phyloP scores from a whole-genome alignment of 2,329 filamentous ascomycete genomes.

The Aspergillus hiratsukae region DNA sequence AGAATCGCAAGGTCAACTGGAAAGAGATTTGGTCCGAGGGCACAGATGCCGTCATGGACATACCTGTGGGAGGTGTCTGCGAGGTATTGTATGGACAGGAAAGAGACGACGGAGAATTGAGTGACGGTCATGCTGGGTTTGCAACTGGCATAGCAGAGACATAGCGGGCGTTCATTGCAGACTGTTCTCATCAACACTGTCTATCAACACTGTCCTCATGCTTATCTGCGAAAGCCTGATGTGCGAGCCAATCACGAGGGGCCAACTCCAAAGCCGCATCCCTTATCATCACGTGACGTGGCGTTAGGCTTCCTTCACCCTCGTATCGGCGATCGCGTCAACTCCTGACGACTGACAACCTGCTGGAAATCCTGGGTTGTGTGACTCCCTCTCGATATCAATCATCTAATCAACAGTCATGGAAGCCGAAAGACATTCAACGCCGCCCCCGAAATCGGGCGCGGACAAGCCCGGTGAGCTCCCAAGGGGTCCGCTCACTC shows the following conservation, averaged over 20 bases:
- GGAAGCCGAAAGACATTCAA: slow-evolving; percentile 32
- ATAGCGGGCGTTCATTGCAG: background rate
- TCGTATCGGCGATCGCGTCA: background rate
- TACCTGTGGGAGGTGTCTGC: slow-evolving; percentile 90
- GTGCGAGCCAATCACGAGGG: background rate
- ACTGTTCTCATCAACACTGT: background rate
- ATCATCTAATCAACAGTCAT: slow-evolving; percentile 1
- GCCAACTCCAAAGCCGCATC: background rate
- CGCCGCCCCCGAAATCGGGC: slow-evolving; percentile 42
- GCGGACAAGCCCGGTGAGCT: slow-evolving; percentile 33
- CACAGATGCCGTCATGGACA: slow-evolving; percentile 95
- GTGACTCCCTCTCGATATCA: background rate
- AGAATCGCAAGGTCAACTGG: slow-evolving; percentile 60
- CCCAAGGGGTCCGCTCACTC: slow-evolving; percentile 47
- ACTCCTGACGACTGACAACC: background rate
- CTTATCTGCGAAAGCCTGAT: background rate
- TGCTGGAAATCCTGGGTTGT: background rate
- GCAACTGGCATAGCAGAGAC: background rate
- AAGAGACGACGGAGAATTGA: slow-evolving; percentile 33
- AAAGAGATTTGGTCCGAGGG: slow-evolving; percentile 80
- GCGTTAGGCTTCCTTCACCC: background rate
- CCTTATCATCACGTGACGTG: slow-evolving; percentile 2
- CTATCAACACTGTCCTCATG: too few species aligned
- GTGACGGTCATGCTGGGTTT: slow-evolving; percentile 4
- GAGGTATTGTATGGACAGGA: slow-evolving; percentile 81